Base-by-base conservation (phyloP, 139 green algal genomes). In the Chlorella sorokiniana region DNA sequence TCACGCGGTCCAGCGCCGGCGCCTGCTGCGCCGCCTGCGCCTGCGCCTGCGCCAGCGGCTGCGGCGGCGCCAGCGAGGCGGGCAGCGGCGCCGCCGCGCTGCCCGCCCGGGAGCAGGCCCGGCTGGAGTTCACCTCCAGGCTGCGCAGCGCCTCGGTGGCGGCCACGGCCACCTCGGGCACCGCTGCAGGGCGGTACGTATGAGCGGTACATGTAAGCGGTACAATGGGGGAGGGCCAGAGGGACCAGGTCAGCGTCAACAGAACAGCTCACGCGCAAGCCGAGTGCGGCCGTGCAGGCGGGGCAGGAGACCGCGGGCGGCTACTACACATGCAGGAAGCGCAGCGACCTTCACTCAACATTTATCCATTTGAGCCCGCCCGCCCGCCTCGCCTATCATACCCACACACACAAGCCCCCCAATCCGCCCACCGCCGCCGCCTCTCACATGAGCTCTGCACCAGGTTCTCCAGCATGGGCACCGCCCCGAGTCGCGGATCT, bases 61-160 rank as follows among this genome's bases (percentile, higher is more conserved):
- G 68, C 37, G 4, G 25, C 40, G 23, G 1, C 42, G 8, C 41
- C 41, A 41, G 14, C 5, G 29, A 29, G 25, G 41, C 68, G 27
- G 29, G 9, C 25, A n/a, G 25, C 18, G 40, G 33, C 1, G 38
- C 33, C 11, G 48, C 22, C 11, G 7, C 37, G 48, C 48, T 78
- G 48, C 33, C 56, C 41, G 38, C 11, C 23, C 69, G 69, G 69
- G 42, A 62, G 69, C 44, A 45, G 73, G 20, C 40, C 18, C 73
- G 73, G 73, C 73, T 79, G 73, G 52, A 69, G 79, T 84, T 70
- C 11, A 62, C 79, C 40, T 84, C 79, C 0, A 84, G 68, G 4
- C 69, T 48, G n/a, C 79, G 69, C 20, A 84, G 79, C 20, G 79
- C 79, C 52, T 84, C 69, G 25, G 52, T 78, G n/a, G 52, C 61